Evolutionary conservation across 2,329 filamentous ascomycete species (phyloP), one percentile per base, ranked within the genome.

Genomic region (Aspergillus sp.): DNA sequence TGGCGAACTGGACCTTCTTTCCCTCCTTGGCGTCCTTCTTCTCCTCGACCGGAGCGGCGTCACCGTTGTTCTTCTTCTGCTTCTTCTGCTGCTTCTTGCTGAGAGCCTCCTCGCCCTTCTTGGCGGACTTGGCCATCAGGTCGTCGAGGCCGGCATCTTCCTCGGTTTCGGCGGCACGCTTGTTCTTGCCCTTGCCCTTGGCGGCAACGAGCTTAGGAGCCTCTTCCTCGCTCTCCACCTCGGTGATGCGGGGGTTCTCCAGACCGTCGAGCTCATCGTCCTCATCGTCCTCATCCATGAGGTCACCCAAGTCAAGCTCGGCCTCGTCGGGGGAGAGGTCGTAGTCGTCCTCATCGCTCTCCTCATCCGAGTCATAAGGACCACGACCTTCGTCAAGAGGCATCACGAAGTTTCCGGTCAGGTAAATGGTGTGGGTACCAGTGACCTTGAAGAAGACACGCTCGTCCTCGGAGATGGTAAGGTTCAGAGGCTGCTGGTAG

Each of bases 61-160:
- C 90, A 67, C 94, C 95, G 76, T 96, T 91, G 84, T 98, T 98
- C 85, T 96, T 97, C 89, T 99, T 98, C 71, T 90, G 85, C 78
- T 97, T 97, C 89, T 98, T 98, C 75, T 90, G 87, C 79, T 98
- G 91, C 84, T 96, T 97, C 86, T 97, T 97, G 85, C 88, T 93
- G 64, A 92, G 84, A 82, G 93, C 93, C 66, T 86, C 85, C 64
- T 85, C 83, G 24, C 73, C 82, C 73, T 87, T 83, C 67, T 79
- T 75, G 60, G 83, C 84, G 20, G 45, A 47, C 80, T 95, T 94
- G 77, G 88, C 85, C 72, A 97, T 96, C 77, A 96, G 80, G 65
- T 91, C 90, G 70, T 97, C 93, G 26, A 97, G 88, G 62, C 73
- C 77, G 74, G 51, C 51, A 51, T 29, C 26, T 32, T 89, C 86